Evolutionary conservation across 2,329 filamentous ascomycete species (phyloP).

Genomic region (Neonectria hederae): DNA sequence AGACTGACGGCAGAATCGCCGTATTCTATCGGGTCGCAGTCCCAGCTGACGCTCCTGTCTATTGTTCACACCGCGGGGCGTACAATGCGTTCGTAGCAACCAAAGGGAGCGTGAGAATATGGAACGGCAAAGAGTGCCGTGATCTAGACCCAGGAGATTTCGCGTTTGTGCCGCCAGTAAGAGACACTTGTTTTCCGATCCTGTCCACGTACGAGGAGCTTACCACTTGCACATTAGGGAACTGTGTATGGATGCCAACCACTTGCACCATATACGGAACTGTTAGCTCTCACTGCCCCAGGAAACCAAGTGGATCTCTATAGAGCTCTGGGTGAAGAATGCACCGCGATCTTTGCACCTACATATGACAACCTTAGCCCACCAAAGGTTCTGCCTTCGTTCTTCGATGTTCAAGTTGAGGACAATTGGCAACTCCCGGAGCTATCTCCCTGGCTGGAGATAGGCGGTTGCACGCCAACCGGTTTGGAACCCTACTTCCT

Average conservation of each 20-base stretch:
- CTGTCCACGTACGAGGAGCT: background rate
- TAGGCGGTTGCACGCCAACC: background rate
- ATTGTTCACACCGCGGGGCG: background rate
- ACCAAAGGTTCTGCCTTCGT: background rate
- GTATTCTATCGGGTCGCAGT: background rate
- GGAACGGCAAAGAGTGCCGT: background rate
- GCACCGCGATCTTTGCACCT: background rate
- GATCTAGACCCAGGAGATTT: slow-evolving; percentile 14
- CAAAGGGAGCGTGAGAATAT: slow-evolving; percentile 1
- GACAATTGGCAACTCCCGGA: background rate
- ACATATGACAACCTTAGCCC: background rate
- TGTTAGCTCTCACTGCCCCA: slow-evolving; percentile 1
- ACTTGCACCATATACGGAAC: slow-evolving; percentile 7
- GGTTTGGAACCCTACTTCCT: slow-evolving; percentile 2
- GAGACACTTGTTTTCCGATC: background rate
- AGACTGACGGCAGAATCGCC: background rate
- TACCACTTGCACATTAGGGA: background rate
- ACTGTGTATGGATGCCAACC: slow-evolving; percentile 9
- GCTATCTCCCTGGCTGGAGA: background rate
- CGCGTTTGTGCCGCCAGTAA: slow-evolving; percentile 10
- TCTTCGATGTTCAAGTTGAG: background rate
- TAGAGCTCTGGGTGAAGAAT: background rate
- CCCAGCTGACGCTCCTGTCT: background rate
- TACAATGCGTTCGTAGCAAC: slow-evolving; percentile 9
- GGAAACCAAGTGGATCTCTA: background rate